Evolutionary conservation across 331 rosid species (phyloP).

Genomic region (Cydonia oblonga): DNA sequence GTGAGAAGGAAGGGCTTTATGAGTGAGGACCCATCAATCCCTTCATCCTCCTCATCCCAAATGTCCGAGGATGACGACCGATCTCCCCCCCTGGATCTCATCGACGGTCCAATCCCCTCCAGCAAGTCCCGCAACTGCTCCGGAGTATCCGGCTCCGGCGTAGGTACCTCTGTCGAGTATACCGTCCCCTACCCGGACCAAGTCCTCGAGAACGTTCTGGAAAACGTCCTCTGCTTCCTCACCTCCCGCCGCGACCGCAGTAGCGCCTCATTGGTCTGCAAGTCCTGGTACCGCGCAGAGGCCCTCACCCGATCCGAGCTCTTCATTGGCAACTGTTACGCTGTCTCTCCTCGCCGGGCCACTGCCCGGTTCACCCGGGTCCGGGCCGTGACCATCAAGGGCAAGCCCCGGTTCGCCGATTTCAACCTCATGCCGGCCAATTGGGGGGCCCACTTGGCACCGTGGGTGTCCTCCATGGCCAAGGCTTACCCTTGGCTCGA

Average conservation of each 20-base stretch:
- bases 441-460: slow-evolving; percentile 80
- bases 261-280: slow-evolving; percentile 93
- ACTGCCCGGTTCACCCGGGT: slow-evolving; percentile 46
- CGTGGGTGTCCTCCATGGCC: slow-evolving; percentile 51
- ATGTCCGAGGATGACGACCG: slow-evolving; percentile 67
- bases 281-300: slow-evolving; percentile 87
- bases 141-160: slow-evolving; percentile 11
- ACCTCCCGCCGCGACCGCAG: slow-evolving; percentile 67
- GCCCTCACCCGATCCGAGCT: slow-evolving; percentile 87
- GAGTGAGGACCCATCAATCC: slow-evolving; percentile 29
- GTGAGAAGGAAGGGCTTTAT: slow-evolving; percentile 1
- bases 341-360: slow-evolving; percentile 54
- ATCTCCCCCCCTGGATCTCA: slow-evolving; percentile 49
- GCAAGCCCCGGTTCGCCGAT: slow-evolving; percentile 82
- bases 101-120: neutral
- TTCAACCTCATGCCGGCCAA: slow-evolving; percentile 81
- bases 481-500: slow-evolving; percentile 77
- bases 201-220: slow-evolving; percentile 78
- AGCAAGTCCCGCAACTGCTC: slow-evolving; percentile 39
- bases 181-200: slow-evolving; percentile 45
- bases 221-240: slow-evolving; percentile 82
- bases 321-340: slow-evolving; percentile 82
- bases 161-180: slow-evolving; percentile 12
- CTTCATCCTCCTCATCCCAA: slow-evolving; percentile 15
- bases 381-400: slow-evolving; percentile 54